phyloP scores from a whole-genome alignment of 176 grass and related monocot species.

The Poa pratensis region DNA sequence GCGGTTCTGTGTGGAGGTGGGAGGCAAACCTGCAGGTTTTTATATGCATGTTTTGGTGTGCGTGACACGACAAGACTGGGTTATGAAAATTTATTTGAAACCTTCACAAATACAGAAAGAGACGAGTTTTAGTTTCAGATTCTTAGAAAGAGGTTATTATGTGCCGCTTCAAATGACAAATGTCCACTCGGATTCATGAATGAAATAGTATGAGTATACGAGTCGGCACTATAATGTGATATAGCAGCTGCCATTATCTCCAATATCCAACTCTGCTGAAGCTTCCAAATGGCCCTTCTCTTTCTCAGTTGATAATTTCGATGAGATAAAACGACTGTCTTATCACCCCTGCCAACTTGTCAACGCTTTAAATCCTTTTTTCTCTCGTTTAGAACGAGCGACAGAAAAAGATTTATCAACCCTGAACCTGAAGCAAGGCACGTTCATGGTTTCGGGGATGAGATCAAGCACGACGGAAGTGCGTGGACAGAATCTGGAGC shows the following conservation, averaged over 20 bases:
- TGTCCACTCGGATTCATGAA: not conserved
- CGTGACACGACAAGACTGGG: not conserved
- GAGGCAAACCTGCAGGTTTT: not conserved
- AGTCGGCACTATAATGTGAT: not conserved
- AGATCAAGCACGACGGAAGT: not conserved
- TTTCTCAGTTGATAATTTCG: not conserved
- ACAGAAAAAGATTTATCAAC: not conserved
- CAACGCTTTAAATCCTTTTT: not conserved
- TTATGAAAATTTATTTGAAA: slow-evolving; percentile 21
- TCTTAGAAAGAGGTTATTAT: not conserved
- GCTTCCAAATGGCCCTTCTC: not conserved
- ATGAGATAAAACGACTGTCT: not conserved
- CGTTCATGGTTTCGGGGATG: not conserved
- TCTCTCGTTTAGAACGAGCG: no score
- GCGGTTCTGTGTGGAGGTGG: not conserved
- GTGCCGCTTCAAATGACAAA: slow-evolving; percentile 5
- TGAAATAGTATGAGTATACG: no score
- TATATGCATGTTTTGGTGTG: not conserved
- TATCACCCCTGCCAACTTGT: not conserved
- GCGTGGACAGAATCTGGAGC: not conserved
- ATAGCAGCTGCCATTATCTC: not conserved
- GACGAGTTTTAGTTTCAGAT: not conserved
- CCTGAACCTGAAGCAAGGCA: not conserved
- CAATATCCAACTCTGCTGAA: not conserved
- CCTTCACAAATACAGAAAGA: not conserved